phyloP scores from a whole-genome alignment of 805 yeast species.

The Candida stauntonica region DNA sequence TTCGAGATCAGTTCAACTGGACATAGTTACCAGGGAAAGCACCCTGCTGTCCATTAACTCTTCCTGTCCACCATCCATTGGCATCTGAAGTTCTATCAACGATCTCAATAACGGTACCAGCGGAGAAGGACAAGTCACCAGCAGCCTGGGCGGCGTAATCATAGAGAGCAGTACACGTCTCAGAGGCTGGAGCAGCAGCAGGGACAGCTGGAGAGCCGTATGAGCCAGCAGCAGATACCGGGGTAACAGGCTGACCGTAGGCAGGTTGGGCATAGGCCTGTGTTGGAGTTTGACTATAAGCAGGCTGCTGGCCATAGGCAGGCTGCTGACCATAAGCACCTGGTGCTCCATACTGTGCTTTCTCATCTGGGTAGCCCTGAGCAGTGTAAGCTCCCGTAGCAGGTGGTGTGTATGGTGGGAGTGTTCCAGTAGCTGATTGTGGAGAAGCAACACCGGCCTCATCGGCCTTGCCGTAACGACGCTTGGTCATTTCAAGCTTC shows the following conservation, averaged over 20 bases:
- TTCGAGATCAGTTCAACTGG: slow-evolving; percentile 43
- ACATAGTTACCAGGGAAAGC: slow-evolving; percentile 97
- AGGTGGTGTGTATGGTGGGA: slow-evolving; percentile 37
- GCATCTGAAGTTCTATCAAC: slow-evolving; percentile 77
- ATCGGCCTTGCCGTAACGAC: slow-evolving; percentile 58
- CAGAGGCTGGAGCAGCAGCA: slow-evolving; percentile 29
- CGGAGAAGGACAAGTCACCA: slow-evolving; percentile 84
- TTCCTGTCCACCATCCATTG: slow-evolving; percentile 99
- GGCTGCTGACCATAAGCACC: slow-evolving; percentile 18
- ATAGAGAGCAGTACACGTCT: slow-evolving; percentile 83
- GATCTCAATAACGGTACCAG: slow-evolving; percentile 82
- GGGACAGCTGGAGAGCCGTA: slow-evolving; percentile 24
- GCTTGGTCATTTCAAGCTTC: slow-evolving; percentile 78
- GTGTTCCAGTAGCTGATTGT: slow-evolving; percentile 26
- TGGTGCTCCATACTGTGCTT: slow-evolving; percentile 28
- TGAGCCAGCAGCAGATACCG: slow-evolving; percentile 13
- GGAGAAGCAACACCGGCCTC: slow-evolving; percentile 35
- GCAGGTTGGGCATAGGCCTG: slow-evolving; percentile 20
- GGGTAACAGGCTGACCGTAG: slow-evolving; percentile 24
- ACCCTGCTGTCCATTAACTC: slow-evolving; percentile 78
- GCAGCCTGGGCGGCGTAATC: slow-evolving; percentile 91
- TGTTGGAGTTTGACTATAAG: slow-evolving; percentile 25
- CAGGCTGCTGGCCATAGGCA: slow-evolving; percentile 25
- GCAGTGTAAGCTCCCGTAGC: slow-evolving; percentile 28
- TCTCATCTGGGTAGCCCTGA: slow-evolving; percentile 32